Percentiles rank a stretch among this genome's conserved stretches.
Evolutionary conservation across 169 alveolate genomes (phyloP).

Genomic region (Plasmodium ovale): DNA sequence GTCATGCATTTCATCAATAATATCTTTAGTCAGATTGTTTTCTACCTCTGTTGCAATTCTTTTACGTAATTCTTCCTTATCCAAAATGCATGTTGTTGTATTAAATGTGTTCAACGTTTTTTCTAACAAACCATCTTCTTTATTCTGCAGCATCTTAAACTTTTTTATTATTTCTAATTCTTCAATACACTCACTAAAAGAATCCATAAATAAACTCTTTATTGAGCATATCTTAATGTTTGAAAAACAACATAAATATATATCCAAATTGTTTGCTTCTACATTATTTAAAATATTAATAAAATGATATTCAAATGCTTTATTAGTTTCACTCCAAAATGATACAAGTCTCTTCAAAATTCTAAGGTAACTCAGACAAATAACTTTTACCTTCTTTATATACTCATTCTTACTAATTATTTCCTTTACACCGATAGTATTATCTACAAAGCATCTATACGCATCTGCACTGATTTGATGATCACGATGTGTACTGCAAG

Average conservation of each 20-base stretch:
- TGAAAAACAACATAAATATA: conserved; percentile 57
- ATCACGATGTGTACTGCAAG: neutral
- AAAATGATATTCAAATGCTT: conserved; percentile 65
- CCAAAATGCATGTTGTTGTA: neutral
- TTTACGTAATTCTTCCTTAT: conserved; percentile 22
- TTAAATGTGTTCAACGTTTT: neutral
- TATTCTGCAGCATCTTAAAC: conserved; percentile 12
- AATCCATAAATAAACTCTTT: conserved; percentile 46
- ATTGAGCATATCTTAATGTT: conserved; percentile 29
- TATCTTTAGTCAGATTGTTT: conserved; percentile 38
- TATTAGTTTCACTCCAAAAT: conserved; percentile 46
- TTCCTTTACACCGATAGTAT: conserved; percentile 5
- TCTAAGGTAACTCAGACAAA: conserved; percentile 43
- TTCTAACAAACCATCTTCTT: neutral
- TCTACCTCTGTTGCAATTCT: conserved; percentile 32
- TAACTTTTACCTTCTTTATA: conserved; percentile 26
- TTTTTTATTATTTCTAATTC: conserved; percentile 58
- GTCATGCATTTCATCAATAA: conserved; percentile 51
- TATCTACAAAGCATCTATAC: neutral
- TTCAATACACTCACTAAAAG: conserved; percentile 45
- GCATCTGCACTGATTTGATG: neutral
- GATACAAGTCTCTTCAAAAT: conserved; percentile 45
- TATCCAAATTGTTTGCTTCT: conserved; percentile 34
- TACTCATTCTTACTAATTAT: conserved; percentile 7
- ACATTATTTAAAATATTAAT: conserved; percentile 42